These are phyloP conservation scores for Pseudogymnoascus sp. DNA, from an alignment of 2,329 filamentous ascomycete genomes.

Conservation along the genomic window DNA sequence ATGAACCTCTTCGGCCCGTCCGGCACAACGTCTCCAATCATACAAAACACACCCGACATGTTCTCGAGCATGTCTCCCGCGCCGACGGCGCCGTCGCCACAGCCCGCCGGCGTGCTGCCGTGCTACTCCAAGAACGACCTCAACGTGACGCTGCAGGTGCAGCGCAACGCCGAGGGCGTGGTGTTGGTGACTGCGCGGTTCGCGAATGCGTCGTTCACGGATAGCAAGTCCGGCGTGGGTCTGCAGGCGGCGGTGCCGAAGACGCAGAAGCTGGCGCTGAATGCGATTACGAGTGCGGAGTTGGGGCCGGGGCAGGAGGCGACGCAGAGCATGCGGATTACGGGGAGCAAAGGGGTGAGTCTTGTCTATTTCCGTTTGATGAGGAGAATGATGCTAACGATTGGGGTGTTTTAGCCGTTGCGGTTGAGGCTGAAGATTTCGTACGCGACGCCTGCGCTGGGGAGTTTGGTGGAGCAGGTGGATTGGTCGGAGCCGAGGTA, in stretches of 20 bases:
- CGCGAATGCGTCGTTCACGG: conserved; percentile 64
- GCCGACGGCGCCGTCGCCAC: conserved; percentile 30
- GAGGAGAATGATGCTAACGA: conserved; percentile 8
- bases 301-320: conserved; percentile 73
- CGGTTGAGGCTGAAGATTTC: conserved; percentile 79
- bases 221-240: conserved; percentile 64
- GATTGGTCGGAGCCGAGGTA: conserved; percentile 79
- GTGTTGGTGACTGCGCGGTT: conserved; percentile 82
- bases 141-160: conserved; percentile 71
- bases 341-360: conserved; percentile 82
- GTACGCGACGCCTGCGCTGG: conserved; percentile 62
- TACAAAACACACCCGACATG: conserved; percentile 41
- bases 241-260: conserved; percentile 95
- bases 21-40: conserved; percentile 39
- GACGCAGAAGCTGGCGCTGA: conserved; percentile 85
- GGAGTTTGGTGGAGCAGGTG: conserved; percentile 80
- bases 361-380: conserved; percentile 6
- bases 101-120: conserved; percentile 48
- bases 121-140: conserved; percentile 87
- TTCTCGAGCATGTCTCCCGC: conserved; percentile 44
- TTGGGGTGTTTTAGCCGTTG: conserved; percentile 52
- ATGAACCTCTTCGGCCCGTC: conserved; percentile 76
- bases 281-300: conserved; percentile 78
- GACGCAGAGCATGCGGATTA: conserved; percentile 83
- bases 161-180: conserved; percentile 70